phyloP scores from a whole-genome alignment of 495 filamentous ascomycete species.

The Daldinia caldariorum region DNA sequence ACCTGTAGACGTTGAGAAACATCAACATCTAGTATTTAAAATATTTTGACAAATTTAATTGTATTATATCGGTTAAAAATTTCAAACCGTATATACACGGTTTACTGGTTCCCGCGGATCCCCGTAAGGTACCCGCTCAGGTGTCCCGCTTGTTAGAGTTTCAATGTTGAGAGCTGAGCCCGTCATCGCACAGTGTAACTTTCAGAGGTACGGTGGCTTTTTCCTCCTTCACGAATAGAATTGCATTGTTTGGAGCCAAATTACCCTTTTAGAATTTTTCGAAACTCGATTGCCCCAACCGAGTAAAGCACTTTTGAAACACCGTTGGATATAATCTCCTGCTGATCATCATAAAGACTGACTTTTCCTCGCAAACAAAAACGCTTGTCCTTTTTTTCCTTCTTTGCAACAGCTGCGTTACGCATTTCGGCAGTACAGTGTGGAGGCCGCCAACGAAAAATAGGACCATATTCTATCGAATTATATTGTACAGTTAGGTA shows the following conservation, averaged over 20 bases:
- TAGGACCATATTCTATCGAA: slow-evolving; percentile 11
- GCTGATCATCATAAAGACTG: slow-evolving; percentile 14
- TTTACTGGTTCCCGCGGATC: not conserved
- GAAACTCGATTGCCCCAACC: slow-evolving; percentile 17
- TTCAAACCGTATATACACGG: too few relatives aligned
- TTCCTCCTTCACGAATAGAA: slow-evolving; percentile 29
- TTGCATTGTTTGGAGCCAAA: slow-evolving; percentile 23
- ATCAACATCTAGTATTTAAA: too few relatives aligned
- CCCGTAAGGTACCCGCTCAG: not conserved
- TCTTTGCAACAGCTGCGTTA: not conserved
- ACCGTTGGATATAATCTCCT: slow-evolving; percentile 9
- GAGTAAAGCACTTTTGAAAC: slow-evolving; percentile 33
- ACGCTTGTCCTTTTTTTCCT: not conserved
- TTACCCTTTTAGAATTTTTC: slow-evolving; percentile 21
- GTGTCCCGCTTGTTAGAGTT: slow-evolving; percentile 1
- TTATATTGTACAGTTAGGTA: slow-evolving; percentile 27
- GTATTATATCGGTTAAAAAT: too few relatives aligned
- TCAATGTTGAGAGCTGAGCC: not conserved
- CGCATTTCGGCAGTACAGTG: slow-evolving; percentile 26
- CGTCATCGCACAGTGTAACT: slow-evolving; percentile 21
- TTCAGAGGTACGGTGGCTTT: not conserved
- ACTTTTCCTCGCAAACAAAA: slow-evolving; percentile 2
- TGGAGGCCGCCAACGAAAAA: slow-evolving; percentile 38
- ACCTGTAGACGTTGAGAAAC: too few relatives aligned
- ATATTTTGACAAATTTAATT: too few relatives aligned